phyloP scores from a whole-genome alignment of 805 yeast species.

The Yamadazyma scolyti region DNA sequence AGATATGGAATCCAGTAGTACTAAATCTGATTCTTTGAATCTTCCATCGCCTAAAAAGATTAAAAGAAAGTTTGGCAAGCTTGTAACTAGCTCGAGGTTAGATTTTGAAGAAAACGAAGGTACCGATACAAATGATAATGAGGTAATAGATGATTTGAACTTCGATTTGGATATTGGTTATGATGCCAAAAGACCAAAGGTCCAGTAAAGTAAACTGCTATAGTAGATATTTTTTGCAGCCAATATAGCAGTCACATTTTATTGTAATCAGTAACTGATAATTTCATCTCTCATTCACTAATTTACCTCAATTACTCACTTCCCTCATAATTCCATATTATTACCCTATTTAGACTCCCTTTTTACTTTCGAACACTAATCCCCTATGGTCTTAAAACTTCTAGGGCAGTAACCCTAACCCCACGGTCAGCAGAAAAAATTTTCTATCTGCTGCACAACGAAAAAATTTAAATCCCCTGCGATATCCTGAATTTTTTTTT shows the following conservation, averaged over 20 bases:
- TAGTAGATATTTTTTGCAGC: no score
- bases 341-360: no score
- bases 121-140: constrained; percentile 1
- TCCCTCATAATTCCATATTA: no score
- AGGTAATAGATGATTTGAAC: constrained; percentile 9
- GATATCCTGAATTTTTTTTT: constrained; percentile 3
- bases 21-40: constrained; percentile 15
- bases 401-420: no score
- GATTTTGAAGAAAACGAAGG: constrained; percentile 1
- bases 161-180: constrained; percentile 10
- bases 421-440: no score
- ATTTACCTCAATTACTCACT: no score
- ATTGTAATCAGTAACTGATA: no score
- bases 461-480: constrained; percentile 5
- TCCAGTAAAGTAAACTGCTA: no score
- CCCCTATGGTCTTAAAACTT: no score
- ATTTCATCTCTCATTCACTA: no score
- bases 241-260: constrained; percentile 2
- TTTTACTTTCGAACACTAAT: no score
- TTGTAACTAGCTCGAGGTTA: constrained; percentile 6
- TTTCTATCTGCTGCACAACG: no score
- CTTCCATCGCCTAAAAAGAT: constrained; percentile 54
- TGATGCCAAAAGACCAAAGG: constrained; percentile 6
- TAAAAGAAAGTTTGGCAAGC: constrained; percentile 41
- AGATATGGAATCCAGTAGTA: constrained; percentile 10